phyloP scores from a whole-genome alignment of 352 stramenopile species.

The Phytophthora macrochlamydospora region DNA sequence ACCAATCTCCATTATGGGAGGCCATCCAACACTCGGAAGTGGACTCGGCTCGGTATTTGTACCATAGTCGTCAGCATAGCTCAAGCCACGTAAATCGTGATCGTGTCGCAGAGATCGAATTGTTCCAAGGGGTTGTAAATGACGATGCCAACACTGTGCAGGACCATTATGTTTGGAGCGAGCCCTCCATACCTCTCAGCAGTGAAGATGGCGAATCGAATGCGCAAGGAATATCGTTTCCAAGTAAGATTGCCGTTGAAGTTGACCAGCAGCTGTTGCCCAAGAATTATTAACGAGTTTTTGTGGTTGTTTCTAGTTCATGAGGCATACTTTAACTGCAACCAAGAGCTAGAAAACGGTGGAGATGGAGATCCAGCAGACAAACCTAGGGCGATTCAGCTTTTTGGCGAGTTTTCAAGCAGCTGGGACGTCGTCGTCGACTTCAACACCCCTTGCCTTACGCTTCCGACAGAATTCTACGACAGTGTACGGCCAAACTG shows the following conservation, averaged over 20 bases:
- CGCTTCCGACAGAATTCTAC: constrained; percentile 68
- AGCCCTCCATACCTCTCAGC: constrained; percentile 47
- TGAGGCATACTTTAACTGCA: constrained; percentile 38
- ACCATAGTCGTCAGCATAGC: constrained; percentile 11
- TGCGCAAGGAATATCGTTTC: constrained; percentile 57
- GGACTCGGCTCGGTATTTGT: constrained; percentile 25
- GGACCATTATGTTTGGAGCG: constrained; percentile 50
- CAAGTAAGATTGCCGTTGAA: constrained; percentile 36
- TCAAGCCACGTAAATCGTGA: constrained; percentile 5
- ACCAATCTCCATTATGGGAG: constrained; percentile 48
- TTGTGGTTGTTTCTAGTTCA: constrained; percentile 38
- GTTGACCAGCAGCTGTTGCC: neutral
- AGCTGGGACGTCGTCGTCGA: constrained; percentile 69
- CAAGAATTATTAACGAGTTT: neutral
- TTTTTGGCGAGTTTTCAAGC: constrained; percentile 61
- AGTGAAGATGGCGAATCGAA: constrained; percentile 31
- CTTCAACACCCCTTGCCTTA: constrained; percentile 62
- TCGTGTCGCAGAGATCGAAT: constrained; percentile 4
- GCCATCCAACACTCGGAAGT: constrained; percentile 19
- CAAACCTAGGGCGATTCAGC: constrained; percentile 8
- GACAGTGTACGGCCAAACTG: constrained; percentile 40
- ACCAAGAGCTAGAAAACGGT: neutral
- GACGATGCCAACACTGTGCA: constrained; percentile 6
- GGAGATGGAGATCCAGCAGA: neutral
- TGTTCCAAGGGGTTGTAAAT: constrained; percentile 5